Conservation (phyloP, 306 rosid species). For the Cucumis melo region DNA sequence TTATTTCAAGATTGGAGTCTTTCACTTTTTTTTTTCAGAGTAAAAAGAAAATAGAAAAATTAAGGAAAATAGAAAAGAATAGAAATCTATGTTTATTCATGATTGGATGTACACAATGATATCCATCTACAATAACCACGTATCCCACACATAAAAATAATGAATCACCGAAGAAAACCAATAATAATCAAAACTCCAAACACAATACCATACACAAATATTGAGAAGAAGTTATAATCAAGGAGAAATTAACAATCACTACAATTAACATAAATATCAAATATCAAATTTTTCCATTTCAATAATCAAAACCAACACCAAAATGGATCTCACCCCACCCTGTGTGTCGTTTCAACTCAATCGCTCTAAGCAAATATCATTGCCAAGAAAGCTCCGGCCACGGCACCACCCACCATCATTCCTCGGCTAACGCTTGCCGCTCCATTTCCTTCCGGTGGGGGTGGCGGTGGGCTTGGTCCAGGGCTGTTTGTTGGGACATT, state of each 20-base stretch:
- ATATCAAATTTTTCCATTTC: not conserved
- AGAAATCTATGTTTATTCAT: not conserved
- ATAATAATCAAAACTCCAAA: not conserved
- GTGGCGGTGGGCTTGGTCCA: not conserved
- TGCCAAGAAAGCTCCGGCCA: constrained; percentile 49
- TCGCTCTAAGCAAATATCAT: constrained; percentile 37
- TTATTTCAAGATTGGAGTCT: no score
- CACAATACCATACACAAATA: not conserved
- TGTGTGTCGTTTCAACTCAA: not conserved
- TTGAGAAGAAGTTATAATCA: not conserved
- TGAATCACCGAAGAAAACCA: not conserved
- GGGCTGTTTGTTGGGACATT: not conserved
- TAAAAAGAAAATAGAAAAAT: no score
- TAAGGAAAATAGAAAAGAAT: not conserved
- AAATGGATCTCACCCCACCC: not conserved
- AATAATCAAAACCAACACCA: not conserved
- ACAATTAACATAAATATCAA: not conserved
- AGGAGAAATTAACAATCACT: not conserved
- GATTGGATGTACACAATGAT: constrained; percentile 1
- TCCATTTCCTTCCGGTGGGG: not conserved
- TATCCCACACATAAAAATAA: constrained; percentile 6
- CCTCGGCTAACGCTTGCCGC: constrained; percentile 15
- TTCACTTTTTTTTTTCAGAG: no score
- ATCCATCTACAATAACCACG: not conserved
- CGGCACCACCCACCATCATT: constrained; percentile 40